A percentile compares a stretch with the other conserved stretches of the same genome.
These are phyloP conservation scores for Lachnellula hyalina DNA, from an alignment of 2,329 filamentous ascomycete genomes.

Conservation along the genomic window DNA sequence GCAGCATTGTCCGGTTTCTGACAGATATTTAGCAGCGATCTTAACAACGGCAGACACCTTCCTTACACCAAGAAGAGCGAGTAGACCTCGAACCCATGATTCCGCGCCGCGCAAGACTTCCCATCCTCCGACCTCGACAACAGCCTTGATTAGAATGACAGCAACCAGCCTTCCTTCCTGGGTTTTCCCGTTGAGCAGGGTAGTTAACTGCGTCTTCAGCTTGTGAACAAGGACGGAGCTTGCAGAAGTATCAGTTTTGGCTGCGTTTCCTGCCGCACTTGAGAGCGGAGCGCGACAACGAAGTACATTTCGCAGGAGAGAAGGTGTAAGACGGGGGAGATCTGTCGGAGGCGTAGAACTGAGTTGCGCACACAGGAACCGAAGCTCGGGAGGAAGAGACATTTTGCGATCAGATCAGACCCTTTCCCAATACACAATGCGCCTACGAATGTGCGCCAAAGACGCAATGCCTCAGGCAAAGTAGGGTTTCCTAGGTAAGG, in stretches of 20 bases:
- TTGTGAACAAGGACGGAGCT: conserved; percentile 70
- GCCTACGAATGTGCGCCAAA: too few relatives aligned
- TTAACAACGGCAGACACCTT: background rate
- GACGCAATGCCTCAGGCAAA: too few relatives aligned
- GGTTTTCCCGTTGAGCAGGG: conserved; percentile 71
- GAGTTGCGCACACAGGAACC: conserved; percentile 63
- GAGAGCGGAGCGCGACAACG: conserved; percentile 59
- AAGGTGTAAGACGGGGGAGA: conserved; percentile 67
- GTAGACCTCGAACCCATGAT: conserved; percentile 71
- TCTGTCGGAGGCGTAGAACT: conserved; percentile 66
- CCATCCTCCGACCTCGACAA: conserved; percentile 79
- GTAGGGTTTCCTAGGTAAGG: too few relatives aligned
- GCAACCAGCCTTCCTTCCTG: conserved; percentile 72
- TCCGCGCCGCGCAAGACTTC: conserved; percentile 69
- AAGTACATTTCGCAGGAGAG: conserved; percentile 56
- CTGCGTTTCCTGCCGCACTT: conserved; percentile 51
- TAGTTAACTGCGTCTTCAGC: conserved; percentile 71
- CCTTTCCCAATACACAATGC: background rate
- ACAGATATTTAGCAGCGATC: conserved; percentile 7
- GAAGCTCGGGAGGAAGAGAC: conserved; percentile 50
- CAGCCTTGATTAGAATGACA: conserved; percentile 71
- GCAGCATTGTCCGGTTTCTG: conserved; percentile 73
- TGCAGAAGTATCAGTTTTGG: conserved; percentile 59
- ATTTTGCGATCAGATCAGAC: conserved; percentile 11
- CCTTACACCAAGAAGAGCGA: conserved; percentile 65